Percentiles rank a stretch among this genome's conserved stretches.
Conservation (phyloP, 345 rosid species). For the Pistacia vera region DNA sequence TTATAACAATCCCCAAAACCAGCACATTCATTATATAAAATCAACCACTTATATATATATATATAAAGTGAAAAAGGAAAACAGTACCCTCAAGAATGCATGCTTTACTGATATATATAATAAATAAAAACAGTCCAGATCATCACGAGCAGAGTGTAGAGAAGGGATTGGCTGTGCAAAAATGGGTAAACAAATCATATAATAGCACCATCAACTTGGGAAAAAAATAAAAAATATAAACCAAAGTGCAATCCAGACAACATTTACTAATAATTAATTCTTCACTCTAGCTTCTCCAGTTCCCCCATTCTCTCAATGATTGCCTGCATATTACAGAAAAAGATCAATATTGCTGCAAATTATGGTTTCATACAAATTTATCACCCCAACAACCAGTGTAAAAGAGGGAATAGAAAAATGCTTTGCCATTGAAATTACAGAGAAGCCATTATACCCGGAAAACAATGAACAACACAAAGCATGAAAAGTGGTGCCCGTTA, state of each 20-base stretch:
- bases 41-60: not conserved
- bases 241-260: constrained; percentile 11
- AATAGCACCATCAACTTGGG: constrained; percentile 8
- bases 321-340: constrained; percentile 51
- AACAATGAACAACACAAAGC: not conserved
- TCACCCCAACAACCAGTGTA: not conserved
- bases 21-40: not conserved
- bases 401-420: not conserved
- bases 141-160: not conserved
- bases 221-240: constrained; percentile 2
- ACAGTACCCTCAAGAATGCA: not conserved
- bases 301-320: constrained; percentile 95
- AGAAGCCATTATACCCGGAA: not conserved
- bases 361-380: not conserved
- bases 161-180: constrained; percentile 19
- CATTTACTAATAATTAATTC: constrained; percentile 4
- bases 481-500: not conserved
- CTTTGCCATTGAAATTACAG: not conserved
- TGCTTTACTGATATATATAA: not conserved
- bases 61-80: not conserved
- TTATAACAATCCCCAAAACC: not conserved
- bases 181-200: constrained; percentile 7
- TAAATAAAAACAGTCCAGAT: not conserved
- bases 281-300: constrained; percentile 85
- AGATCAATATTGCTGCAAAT: not conserved